phyloP scores from a whole-genome alignment of 2,329 filamentous ascomycete genomes.

The Pseudopithomyces chartarum region DNA sequence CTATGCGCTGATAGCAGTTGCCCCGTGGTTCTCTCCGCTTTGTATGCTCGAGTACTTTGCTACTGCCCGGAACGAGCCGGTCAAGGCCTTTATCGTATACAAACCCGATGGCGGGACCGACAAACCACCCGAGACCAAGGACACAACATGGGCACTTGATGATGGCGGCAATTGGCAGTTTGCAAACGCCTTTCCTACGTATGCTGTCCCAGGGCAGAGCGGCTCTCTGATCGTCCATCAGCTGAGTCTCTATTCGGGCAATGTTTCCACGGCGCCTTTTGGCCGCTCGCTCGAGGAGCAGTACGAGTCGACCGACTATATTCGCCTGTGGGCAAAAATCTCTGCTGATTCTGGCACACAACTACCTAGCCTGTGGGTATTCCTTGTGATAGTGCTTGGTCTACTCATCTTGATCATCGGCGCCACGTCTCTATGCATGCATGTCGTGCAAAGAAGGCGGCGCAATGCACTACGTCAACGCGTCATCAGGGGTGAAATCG shows the following conservation, averaged over 20 bases:
- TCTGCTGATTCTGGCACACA: conserved; percentile 57
- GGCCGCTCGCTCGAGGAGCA: conserved; percentile 44
- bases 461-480: conserved; percentile 70
- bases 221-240: conserved; percentile 73
- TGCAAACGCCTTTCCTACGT: conserved; percentile 77
- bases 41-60: conserved; percentile 77
- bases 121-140: conserved; percentile 68
- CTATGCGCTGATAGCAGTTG: conserved; percentile 79
- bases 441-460: conserved; percentile 73
- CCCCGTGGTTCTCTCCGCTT: conserved; percentile 78
- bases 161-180: conserved; percentile 74
- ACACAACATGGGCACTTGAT: conserved; percentile 71
- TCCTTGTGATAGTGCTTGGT: conserved; percentile 70
- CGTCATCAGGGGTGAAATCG: conserved; percentile 77
- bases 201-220: conserved; percentile 72
- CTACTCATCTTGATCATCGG: conserved; percentile 72
- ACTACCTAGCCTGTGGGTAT: conserved; percentile 81
- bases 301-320: conserved; percentile 50
- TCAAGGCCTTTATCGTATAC: conserved; percentile 65
- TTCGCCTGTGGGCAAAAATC: conserved; percentile 59
- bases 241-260: conserved; percentile 77
- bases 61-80: conserved; percentile 61
- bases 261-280: conserved; percentile 59
- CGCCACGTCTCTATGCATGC: conserved; percentile 73
- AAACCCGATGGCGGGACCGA: conserved; percentile 53